Base-by-base conservation (phyloP, 352 stramenopile species). In the Phytophthora colocasiae region DNA sequence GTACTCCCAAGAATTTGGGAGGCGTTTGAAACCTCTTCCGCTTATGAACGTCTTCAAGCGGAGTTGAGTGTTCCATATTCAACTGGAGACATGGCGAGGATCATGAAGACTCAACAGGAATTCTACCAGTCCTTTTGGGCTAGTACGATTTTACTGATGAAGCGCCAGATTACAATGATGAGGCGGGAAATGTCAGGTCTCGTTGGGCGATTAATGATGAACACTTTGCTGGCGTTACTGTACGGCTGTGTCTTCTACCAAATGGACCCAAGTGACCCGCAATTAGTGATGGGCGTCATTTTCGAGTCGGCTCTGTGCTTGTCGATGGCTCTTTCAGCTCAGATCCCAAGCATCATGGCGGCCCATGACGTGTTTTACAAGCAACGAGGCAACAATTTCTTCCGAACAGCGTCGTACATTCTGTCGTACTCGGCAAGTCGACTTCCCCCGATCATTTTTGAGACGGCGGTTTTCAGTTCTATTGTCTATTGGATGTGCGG, bases 401-500 rank as follows among this genome's bases (percentile, higher is more conserved):
- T 61, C 22, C 63, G 44, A 8, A 71, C 63, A 1, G 48, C 44
- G 15, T 71, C 63, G 5, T 71, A 66, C 27, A 50, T 71, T n/a
- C 8, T 71, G 10, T 58, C 56, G 10, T 53, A 14, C 31, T 71
- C 49, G 2, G 43, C 14, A 1, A 71, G 57, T 17, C 63, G 67
- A 7, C 31, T 67, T 1, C 56, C 43, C 11, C 56, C 57, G 8
- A 67, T 66, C 12, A 15, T 71, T 4, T 7, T 67, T 14, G 63
- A 71, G 27, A 44, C 40, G 8, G 9, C 54, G 7, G 57, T 58
- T 1, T 71, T 67, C 31, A 45, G 56, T 15, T n/a, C 27, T 0
- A 62, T 71, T 10, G 48, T 49, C 1, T 71, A 71, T 27, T 71
- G 63, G 63, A 62, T 71, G 56, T 71, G 63, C 34, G 63, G 63